These are phyloP conservation scores for Fagopyrum esculentum DNA, from an alignment of 148 eudicot genomes.

Conservation along the genomic window DNA sequence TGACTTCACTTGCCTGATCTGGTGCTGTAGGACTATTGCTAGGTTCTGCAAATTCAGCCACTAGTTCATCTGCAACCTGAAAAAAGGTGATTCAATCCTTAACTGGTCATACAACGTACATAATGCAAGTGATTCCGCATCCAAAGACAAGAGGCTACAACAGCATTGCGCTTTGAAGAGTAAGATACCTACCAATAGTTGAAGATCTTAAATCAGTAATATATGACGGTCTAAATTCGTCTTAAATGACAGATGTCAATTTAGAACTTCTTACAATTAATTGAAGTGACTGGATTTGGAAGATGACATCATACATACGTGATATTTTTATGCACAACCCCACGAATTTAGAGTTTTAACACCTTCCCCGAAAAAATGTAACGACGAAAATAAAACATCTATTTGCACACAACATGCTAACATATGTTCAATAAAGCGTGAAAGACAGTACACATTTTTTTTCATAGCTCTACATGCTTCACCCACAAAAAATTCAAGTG, in stretches of 20 bases:
- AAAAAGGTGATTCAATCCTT: background rate
- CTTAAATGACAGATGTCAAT: background rate
- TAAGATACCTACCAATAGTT: background rate
- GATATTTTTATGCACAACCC: no score
- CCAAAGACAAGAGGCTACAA: background rate
- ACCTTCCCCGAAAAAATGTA: background rate
- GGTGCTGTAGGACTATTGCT: constrained; percentile 37
- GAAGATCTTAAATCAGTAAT: background rate
- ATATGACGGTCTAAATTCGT: background rate
- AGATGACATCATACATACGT: no score
- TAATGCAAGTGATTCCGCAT: background rate
- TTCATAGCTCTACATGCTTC: background rate
- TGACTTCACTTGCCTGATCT: constrained; percentile 40
- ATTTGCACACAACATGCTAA: background rate
- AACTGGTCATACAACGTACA: background rate
- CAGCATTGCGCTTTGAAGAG: background rate
- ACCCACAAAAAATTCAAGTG: background rate
- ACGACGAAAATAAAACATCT: background rate
- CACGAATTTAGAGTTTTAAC: no score
- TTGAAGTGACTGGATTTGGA: no score
- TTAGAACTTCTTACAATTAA: background rate
- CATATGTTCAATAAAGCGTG: background rate
- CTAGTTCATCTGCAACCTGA: constrained; percentile 97
- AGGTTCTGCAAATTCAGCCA: constrained; percentile 86
- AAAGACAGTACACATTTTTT: background rate